A percentile compares a stretch with the other conserved stretches of the same genome.
These are phyloP conservation scores for Pachysandra terminalis DNA, from an alignment of 164 flowering plant genomes.

Conservation along the genomic window DNA sequence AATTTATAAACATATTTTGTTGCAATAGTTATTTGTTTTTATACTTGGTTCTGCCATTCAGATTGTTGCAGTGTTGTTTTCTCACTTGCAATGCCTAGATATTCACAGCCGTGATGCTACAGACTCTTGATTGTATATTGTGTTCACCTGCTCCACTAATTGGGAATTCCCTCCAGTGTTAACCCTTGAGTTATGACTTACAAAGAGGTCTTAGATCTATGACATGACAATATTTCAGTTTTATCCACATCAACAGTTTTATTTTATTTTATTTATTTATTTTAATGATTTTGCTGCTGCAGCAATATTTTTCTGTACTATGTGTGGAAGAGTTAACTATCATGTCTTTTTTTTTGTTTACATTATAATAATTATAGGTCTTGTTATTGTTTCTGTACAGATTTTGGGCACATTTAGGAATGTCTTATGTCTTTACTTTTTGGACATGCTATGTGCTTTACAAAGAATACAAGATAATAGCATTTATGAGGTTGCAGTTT, in stretches of 20 bases:
- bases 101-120: not conserved
- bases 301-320: not conserved
- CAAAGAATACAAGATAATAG: conserved; percentile 57
- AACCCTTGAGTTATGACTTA: not conserved
- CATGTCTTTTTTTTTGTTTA: conserved; percentile 1
- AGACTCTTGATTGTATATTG: not conserved
- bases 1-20: not conserved
- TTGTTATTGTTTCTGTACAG: conserved; percentile 29
- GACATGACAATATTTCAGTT: not conserved
- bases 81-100: not conserved
- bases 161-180: no score
- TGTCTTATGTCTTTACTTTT: conserved; percentile 68
- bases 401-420: conserved; percentile 66
- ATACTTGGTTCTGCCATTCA: not conserved
- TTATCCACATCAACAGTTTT: no score
- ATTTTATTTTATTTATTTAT: no score
- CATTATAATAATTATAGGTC: conserved; percentile 4
- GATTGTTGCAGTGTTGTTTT: not conserved
- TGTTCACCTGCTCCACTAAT: no score
- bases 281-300: not conserved
- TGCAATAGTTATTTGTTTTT: not conserved
- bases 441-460: conserved; percentile 70
- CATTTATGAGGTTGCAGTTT: conserved; percentile 60
- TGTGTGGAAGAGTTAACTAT: not conserved
- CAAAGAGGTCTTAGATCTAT: no score